A percentile compares a stretch with the other conserved stretches of the same genome.
phyloP scores from a whole-genome alignment of 78 protist genomes.

The Dictyostelium firmibasis region DNA sequence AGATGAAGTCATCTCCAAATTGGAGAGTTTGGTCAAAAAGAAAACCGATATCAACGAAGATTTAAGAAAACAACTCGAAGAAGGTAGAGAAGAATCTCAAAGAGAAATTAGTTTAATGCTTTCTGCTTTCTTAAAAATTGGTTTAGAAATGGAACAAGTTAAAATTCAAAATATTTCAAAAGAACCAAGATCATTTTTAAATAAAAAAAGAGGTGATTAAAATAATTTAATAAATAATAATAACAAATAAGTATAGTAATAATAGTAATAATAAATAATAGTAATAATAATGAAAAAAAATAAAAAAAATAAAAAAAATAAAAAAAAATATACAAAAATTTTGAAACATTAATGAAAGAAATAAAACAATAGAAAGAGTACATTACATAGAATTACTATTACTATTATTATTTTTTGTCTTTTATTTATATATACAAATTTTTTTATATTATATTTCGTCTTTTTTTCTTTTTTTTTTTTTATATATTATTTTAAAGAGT shows the following conservation, averaged over 20 bases:
- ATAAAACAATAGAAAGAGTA: not conserved
- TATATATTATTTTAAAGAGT: too few relatives aligned
- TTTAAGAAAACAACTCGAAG: conserved; percentile 33
- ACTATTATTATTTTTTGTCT: too few relatives aligned
- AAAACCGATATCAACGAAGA: conserved; percentile 33
- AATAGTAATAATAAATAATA: not conserved
- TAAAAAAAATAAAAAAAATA: not conserved
- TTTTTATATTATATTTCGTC: not conserved
- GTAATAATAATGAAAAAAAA: not conserved
- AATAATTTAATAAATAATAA: not conserved
- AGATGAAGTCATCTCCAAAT: conserved; percentile 28
- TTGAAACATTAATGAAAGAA: not conserved
- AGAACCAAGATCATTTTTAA: conserved; percentile 67
- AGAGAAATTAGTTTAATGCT: conserved; percentile 71
- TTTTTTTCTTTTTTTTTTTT: not conserved
- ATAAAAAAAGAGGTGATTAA: conserved; percentile 60
- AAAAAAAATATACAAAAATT: not conserved
- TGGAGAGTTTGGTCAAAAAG: not conserved
- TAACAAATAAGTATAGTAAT: not conserved
- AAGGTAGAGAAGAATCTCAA: conserved; percentile 47
- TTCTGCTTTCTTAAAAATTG: conserved; percentile 47
- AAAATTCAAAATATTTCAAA: conserved; percentile 4
- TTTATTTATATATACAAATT: not conserved
- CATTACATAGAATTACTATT: too few relatives aligned
- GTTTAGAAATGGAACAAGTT: conserved; percentile 57